Percentiles rank a stretch among this genome's conserved stretches.
These are phyloP conservation scores for Poa annua DNA, from an alignment of 176 grass and related monocot genomes.

Conservation along the genomic window DNA sequence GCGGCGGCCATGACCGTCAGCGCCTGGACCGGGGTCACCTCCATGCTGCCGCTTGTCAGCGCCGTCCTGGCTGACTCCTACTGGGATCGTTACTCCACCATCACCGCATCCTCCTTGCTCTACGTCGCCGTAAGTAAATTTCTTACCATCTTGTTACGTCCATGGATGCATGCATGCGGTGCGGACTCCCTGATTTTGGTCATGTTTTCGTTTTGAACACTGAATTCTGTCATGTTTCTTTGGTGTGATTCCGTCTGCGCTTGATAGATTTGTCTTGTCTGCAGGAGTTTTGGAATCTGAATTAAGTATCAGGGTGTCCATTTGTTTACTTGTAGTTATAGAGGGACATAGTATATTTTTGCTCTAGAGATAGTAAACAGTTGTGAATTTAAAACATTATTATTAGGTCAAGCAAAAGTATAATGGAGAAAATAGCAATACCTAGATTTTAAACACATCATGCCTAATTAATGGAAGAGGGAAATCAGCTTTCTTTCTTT, in stretches of 20 bases:
- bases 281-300: neutral
- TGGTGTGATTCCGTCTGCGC: no score
- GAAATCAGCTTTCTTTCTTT: no score
- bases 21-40: slow-evolving; percentile 81
- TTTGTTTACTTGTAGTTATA: neutral
- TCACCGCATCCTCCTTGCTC: slow-evolving; percentile 69
- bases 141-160: no score
- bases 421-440: no score
- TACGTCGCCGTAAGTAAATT: slow-evolving; percentile 63
- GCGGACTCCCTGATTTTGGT: neutral
- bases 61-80: slow-evolving; percentile 78
- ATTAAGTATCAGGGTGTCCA: neutral
- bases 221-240: neutral
- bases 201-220: neutral
- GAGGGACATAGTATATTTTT: neutral
- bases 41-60: slow-evolving; percentile 76
- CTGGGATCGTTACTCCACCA: slow-evolving; percentile 80
- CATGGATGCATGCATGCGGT: no score
- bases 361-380: neutral
- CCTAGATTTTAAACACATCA: no score
- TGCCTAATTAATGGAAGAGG: no score
- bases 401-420: no score
- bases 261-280: no score
- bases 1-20: slow-evolving; percentile 79
- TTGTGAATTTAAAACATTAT: neutral